Base-by-base conservation (phyloP, 208 protist species). In the Lotmaria passim region DNA sequence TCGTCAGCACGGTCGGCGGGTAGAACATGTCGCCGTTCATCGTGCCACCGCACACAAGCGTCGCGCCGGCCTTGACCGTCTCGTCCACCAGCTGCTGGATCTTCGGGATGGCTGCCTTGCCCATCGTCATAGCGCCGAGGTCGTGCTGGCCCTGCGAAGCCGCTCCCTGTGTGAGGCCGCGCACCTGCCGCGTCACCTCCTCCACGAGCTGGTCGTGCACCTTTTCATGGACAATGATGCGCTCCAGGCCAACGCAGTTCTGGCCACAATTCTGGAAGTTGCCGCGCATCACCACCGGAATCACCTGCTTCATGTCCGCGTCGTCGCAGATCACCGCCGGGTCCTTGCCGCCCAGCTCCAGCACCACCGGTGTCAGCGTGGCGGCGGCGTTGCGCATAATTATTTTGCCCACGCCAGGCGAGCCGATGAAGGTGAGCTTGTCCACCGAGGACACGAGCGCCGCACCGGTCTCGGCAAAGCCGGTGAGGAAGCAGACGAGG, bases 291-390 rank as follows among this genome's bases (percentile, higher is more conserved):
- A 96, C 82, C 39, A 96, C 81, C 11, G 91, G 89, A 15, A 97
- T 58, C 7, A 97, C 81, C 68, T 96, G 86, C n/a, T 92, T 85
- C 43, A 97, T 66, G 72, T 98, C 87, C 48, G 84, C 89, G 67
- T 98, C 93, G 41, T 97, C 89, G 77, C 82, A 94, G 48, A 98
- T 79, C 19, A 99, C 82, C 30, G 91, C 88, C 7, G 97, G 90
- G 74, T 98, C 95, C 78, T 99, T 98, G 53, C 97, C 97, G 66
- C 97, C 97, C 28, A 98, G 87, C 78, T 98, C 96, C 17, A 98
- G 85, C 57, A 97, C 91, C 15, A 98, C 91, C 19, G 95, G 96
- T 8, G 93, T 97, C 56, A 98, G 83, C 44, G 83, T 97, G 26
- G 87, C 78, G 10, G 91, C 56, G 12, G 96, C 95, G 60, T 93